Percentiles rank a stretch among this genome's conserved stretches.
phyloP scores from a whole-genome alignment of 176 grass and related monocot genomes.

The Dactylis glomerata region DNA sequence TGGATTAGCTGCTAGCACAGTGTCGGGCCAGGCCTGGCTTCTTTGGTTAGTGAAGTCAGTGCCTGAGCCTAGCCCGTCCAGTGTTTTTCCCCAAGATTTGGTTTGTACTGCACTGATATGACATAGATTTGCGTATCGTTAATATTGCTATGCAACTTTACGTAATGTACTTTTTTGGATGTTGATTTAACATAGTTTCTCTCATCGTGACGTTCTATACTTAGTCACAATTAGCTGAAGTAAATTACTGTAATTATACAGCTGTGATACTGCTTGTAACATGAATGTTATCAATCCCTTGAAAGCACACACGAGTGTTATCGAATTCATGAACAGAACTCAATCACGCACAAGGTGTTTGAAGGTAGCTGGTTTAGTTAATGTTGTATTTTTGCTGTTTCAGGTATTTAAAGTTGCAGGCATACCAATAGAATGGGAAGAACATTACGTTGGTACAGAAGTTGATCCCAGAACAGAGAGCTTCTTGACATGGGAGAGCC shows the following conservation, averaged over 20 bases:
- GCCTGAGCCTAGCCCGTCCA: no score
- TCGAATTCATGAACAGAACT: background rate
- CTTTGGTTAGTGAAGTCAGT: background rate
- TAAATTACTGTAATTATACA: background rate
- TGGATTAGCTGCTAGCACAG: background rate
- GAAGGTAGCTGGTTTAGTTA: background rate
- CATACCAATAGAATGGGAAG: slow-evolving; percentile 92
- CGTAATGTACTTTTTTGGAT: background rate
- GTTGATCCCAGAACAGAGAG: slow-evolving; percentile 96
- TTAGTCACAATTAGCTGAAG: background rate
- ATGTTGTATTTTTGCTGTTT: slow-evolving; percentile 21
- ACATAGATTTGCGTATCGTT: background rate
- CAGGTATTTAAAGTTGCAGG: slow-evolving; percentile 86
- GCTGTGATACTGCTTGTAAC: background rate
- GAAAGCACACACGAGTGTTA: background rate
- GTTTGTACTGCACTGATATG: background rate
- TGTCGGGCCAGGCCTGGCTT: background rate
- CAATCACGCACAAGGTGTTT: background rate
- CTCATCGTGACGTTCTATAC: background rate
- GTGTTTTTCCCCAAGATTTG: background rate
- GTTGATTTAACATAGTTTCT: background rate
- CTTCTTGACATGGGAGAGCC: slow-evolving; percentile 94
- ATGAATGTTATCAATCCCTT: background rate
- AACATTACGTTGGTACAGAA: slow-evolving; percentile 83
- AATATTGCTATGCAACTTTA: background rate